Evolutionary conservation across 2,329 filamentous ascomycete species (phyloP).

Genomic region (Pseudocercospora eumusae): DNA sequence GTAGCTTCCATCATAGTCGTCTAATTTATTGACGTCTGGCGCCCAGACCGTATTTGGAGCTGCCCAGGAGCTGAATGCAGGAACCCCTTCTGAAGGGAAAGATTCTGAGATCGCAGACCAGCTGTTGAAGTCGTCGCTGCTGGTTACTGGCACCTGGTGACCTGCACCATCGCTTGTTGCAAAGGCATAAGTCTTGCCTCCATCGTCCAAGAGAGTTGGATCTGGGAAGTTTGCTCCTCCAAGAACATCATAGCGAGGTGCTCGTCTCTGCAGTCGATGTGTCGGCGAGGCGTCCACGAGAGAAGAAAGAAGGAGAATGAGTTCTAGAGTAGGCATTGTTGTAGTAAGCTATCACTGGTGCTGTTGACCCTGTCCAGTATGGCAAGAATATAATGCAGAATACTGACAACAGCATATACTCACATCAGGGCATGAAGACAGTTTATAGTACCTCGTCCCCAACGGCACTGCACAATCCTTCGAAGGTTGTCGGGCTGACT

Average conservation of each 20-base stretch:
- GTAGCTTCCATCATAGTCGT: slow-evolving; percentile 29
- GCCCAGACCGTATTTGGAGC: slow-evolving; percentile 52
- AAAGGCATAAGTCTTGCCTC: slow-evolving; percentile 59
- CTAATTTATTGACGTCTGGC: slow-evolving; percentile 56
- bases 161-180: slow-evolving; percentile 45
- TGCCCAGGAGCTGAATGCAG: slow-evolving; percentile 21
- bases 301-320: background rate
- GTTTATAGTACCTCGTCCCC: background rate
- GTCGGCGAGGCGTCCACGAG: background rate
- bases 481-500: background rate
- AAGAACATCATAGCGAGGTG: slow-evolving; percentile 22
- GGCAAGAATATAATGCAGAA: background rate
- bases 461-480: background rate
- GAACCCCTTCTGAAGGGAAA: slow-evolving; percentile 45
- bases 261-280: slow-evolving; percentile 12
- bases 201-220: slow-evolving; percentile 53
- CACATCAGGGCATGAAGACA: background rate
- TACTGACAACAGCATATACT: background rate
- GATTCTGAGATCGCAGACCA: slow-evolving; percentile 49
- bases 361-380: background rate
- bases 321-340: background rate
- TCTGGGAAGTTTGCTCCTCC: slow-evolving; percentile 54
- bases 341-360: background rate
- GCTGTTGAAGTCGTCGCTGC: slow-evolving; percentile 49
- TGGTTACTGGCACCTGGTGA: slow-evolving; percentile 53